A percentile compares a stretch with the other conserved stretches of the same genome.
These are phyloP conservation scores for Dryadomyces sulphureus DNA, from an alignment of 2,329 filamentous ascomycete species.

Conservation along the genomic window DNA sequence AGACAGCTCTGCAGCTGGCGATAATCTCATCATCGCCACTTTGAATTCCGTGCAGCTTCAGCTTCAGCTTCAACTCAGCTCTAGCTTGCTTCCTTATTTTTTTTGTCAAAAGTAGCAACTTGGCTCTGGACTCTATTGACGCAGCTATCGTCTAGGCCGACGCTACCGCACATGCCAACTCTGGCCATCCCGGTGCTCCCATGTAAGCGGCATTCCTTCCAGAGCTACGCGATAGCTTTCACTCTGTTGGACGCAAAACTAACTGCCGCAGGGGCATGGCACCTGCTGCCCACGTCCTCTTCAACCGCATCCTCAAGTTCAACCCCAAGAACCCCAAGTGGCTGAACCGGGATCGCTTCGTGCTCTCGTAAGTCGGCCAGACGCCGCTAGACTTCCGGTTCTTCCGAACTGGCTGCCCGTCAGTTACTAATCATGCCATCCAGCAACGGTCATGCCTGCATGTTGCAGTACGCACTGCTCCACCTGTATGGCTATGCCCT, in stretches of 20 bases:
- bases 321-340: slow-evolving; percentile 98
- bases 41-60: background rate
- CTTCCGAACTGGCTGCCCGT: no score
- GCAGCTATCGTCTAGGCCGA: slow-evolving; percentile 53
- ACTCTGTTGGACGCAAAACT: slow-evolving; percentile 8
- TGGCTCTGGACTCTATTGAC: slow-evolving; percentile 3
- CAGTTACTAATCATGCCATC: background rate
- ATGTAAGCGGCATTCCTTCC: slow-evolving; percentile 46
- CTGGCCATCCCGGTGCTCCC: slow-evolving; percentile 94
- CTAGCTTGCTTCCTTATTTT: background rate
- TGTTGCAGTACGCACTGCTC: slow-evolving; percentile 97
- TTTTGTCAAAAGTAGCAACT: background rate
- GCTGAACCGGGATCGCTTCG: slow-evolving; percentile 95
- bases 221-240: background rate
- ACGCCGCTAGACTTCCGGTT: no score
- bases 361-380: slow-evolving; percentile 78
- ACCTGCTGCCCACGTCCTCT: slow-evolving; percentile 89
- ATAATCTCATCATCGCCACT: background rate
- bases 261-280: slow-evolving; percentile 55
- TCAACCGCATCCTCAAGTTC: slow-evolving; percentile 97
- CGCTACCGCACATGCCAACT: slow-evolving; percentile 93
- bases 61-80: background rate
- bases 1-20: background rate
- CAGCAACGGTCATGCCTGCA: slow-evolving; percentile 97
- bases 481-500: slow-evolving; percentile 89